These are phyloP conservation scores for Phytopythium chamaehyphon DNA, from an alignment of 352 stramenopile species.

Conservation along the genomic window DNA sequence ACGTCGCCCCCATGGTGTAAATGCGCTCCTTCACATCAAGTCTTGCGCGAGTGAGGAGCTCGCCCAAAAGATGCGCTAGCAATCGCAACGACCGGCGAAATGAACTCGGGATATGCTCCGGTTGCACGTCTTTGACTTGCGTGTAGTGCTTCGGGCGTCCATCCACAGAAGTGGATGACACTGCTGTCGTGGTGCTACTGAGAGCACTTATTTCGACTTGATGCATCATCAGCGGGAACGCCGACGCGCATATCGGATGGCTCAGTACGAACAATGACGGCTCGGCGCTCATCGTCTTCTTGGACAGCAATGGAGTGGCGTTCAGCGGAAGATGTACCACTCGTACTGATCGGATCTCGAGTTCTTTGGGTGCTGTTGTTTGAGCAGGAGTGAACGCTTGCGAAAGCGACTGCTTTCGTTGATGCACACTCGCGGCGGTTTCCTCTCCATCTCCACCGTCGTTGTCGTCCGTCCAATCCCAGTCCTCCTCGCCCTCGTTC, in stretches of 20 bases:
- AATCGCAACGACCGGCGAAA: conserved; percentile 61
- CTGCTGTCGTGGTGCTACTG: neutral
- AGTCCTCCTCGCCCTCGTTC: conserved; percentile 26
- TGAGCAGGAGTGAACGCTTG: too few relatives aligned
- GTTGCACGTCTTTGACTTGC: conserved; percentile 61
- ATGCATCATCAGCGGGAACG: conserved; percentile 68
- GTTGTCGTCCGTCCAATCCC: conserved; percentile 45
- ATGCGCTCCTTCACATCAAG: conserved; percentile 70
- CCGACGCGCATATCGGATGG: conserved; percentile 55
- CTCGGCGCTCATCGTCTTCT: conserved; percentile 30
- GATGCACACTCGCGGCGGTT: neutral
- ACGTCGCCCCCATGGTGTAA: conserved; percentile 62
- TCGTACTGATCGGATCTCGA: too few relatives aligned
- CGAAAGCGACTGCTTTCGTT: neutral
- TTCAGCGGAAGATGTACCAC: conserved; percentile 57
- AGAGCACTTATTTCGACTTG: conserved; percentile 21
- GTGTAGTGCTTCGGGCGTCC: conserved; percentile 20
- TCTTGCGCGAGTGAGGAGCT: conserved; percentile 40
- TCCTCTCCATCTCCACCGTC: neutral
- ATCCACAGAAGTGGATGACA: neutral
- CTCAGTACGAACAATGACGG: conserved; percentile 73
- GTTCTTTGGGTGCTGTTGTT: too few relatives aligned
- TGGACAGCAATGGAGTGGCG: conserved; percentile 47
- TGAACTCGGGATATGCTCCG: conserved; percentile 58
- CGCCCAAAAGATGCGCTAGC: conserved; percentile 58